phyloP scores from a whole-genome alignment of 148 eudicot species.

The Beta vulgaris region DNA sequence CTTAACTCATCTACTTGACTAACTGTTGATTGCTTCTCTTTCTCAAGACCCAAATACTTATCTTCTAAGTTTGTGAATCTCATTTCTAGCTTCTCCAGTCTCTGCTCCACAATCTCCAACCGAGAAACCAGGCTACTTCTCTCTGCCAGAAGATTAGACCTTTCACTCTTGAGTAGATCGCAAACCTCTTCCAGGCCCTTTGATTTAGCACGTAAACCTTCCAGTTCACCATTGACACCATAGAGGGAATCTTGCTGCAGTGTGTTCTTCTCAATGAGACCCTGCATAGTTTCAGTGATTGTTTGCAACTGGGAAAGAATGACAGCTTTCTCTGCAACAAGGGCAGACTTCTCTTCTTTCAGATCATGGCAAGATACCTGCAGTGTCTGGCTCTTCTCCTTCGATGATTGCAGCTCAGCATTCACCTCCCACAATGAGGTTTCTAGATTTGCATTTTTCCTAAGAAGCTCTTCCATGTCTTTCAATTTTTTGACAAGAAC shows the following conservation, averaged over 20 bases:
- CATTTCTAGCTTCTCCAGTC: constrained; percentile 58
- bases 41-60: constrained; percentile 58
- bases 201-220: constrained; percentile 77
- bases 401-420: constrained; percentile 50
- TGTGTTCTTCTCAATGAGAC: constrained; percentile 65
- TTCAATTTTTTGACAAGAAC: constrained; percentile 47
- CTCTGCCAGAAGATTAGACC: constrained; percentile 60
- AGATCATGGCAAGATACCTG: constrained; percentile 50
- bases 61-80: constrained; percentile 63
- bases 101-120: constrained; percentile 64
- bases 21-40: constrained; percentile 57
- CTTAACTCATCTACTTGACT: constrained; percentile 55
- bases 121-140: constrained; percentile 50
- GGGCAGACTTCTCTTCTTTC: constrained; percentile 57
- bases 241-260: constrained; percentile 67
- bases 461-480: constrained; percentile 51
- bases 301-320: constrained; percentile 72
- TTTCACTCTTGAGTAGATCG: constrained; percentile 59
- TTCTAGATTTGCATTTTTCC: constrained; percentile 39
- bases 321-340: constrained; percentile 65
- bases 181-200: constrained; percentile 77
- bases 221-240: constrained; percentile 67
- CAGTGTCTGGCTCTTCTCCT: constrained; percentile 45
- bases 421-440: constrained; percentile 48
- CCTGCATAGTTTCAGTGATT: constrained; percentile 73